Evolutionary conservation across 257 asterid genomes (phyloP), one percentile per base, ranked within the genome.

Genomic region (Nicotiana knightiana): DNA sequence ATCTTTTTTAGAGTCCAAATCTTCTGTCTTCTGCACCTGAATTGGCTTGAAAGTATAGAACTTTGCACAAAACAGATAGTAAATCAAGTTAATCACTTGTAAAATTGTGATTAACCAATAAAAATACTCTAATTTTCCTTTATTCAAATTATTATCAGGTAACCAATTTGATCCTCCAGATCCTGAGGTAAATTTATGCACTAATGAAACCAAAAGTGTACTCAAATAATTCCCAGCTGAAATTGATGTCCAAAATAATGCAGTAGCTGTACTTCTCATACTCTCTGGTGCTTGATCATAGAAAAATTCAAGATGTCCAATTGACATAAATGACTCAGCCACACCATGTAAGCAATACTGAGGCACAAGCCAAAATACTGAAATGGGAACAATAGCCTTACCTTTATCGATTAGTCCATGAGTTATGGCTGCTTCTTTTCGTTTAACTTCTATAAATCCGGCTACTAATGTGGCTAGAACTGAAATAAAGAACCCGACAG

Each of bases 271-370:
- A 86, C 94, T 90, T 86, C 93, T 86, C 99, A 93, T 95, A 55
- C 99, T 92, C 87, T 93, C 98, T 32, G 99, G 98, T 10, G 96
- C 87, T 86, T 95, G 98, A 81, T 93, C 97, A 11, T 92, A 95
- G 87, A 93, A 92, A 78, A 95, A 93, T 86, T 95, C 97, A 4
- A 93, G 88, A 54, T 90, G 97, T 35, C 99, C 97, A 64, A 94
- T 90, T 28, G 97, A 92, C 96, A 90, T 92, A 80, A 93, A 95
- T 1, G 97, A 96, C 54, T 95, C 99, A 2, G 99, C 97, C 0
- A 90, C 71, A 9, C 99, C 99, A 70, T 95, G 97, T 5, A 95
- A 84, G 68, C 88, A 86, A 51, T 94, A 94, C 37, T 92, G 97
- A 0, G 97, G 98, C 80, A 81, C 86, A 6, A 94, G 87, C 97